Evolutionary conservation across 1,284 basidiomycete species (phyloP).

Genomic region (Psilocybe mexicana): DNA sequence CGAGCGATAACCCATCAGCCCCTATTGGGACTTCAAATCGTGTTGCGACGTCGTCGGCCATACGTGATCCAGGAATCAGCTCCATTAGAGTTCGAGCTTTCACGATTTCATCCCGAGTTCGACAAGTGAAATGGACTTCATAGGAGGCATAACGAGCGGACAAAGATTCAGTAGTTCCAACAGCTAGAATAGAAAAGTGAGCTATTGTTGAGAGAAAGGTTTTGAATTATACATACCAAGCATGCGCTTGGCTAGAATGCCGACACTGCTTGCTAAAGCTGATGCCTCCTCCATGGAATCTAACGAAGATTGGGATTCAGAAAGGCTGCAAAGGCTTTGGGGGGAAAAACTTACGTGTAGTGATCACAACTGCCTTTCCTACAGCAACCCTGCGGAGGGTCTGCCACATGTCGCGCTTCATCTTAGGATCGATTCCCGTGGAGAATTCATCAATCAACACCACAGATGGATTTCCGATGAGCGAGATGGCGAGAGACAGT

Average conservation of each 20-base stretch:
- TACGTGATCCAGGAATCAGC: slow-evolving; percentile 59
- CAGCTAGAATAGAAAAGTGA: not conserved
- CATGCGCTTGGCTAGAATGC: slow-evolving; percentile 45
- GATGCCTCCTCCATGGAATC: slow-evolving; percentile 63
- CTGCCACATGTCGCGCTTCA: slow-evolving; percentile 82
- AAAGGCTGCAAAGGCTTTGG: not conserved
- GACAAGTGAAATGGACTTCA: slow-evolving; percentile 77
- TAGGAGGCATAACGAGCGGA: slow-evolving; percentile 71
- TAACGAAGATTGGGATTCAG: slow-evolving; percentile 21
- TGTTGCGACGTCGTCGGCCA: slow-evolving; percentile 75
- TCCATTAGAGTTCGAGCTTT: slow-evolving; percentile 64
- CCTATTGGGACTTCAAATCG: slow-evolving; percentile 38
- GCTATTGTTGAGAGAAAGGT: slow-evolving; percentile 19
- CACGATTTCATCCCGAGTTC: slow-evolving; percentile 58
- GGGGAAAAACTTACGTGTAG: slow-evolving; percentile 52
- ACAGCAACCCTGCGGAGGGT: slow-evolving; percentile 65
- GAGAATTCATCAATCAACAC: slow-evolving; percentile 84
- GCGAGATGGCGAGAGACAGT: slow-evolving; percentile 72
- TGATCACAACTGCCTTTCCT: slow-evolving; percentile 69
- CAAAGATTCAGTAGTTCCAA: slow-evolving; percentile 56
- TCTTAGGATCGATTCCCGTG: slow-evolving; percentile 81
- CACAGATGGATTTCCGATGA: slow-evolving; percentile 78
- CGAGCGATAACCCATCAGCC: slow-evolving; percentile 14
- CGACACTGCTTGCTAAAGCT: slow-evolving; percentile 23
- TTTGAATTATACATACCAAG: slow-evolving; percentile 33